phyloP scores from a whole-genome alignment of 805 yeast genomes.

The Candida yuanshanica region DNA sequence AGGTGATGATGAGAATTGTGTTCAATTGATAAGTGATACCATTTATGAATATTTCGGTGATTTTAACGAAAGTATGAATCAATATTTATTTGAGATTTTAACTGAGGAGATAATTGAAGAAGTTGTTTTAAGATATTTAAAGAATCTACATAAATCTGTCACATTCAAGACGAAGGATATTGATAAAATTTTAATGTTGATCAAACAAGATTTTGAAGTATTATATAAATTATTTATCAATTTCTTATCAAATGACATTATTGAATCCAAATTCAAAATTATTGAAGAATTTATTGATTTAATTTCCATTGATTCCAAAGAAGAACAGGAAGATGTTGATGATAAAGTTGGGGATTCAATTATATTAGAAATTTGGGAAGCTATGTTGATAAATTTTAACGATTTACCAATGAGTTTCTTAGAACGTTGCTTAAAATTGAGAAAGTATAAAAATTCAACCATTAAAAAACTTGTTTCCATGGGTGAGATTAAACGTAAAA shows the following conservation, averaged over 20 bases:
- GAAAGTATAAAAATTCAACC: conserved; percentile 3
- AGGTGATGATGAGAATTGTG: conserved; percentile 44
- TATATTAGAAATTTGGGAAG: conserved; percentile 9
- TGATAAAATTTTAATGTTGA: conserved; percentile 41
- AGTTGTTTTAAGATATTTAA: conserved; percentile 42
- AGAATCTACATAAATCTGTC: conserved; percentile 38
- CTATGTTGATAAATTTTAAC: conserved; percentile 5
- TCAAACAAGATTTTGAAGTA: conserved; percentile 55
- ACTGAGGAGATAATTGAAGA: conserved; percentile 50
- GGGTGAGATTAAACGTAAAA: conserved; percentile 7
- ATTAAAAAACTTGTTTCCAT: conserved; percentile 2
- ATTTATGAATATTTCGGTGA: conserved; percentile 71
- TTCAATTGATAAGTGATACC: conserved; percentile 63
- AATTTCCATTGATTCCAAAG: conserved; percentile 6
- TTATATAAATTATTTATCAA: conserved; percentile 49
- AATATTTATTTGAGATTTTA: conserved; percentile 48
- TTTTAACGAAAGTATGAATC: conserved; percentile 45
- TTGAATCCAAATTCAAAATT: conserved; percentile 47
- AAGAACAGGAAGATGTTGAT: conserved; percentile 4
- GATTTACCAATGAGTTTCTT: conserved; percentile 9
- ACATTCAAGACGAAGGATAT: conserved; percentile 34
- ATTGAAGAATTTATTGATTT: conserved; percentile 60
- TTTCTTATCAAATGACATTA: conserved; percentile 33
- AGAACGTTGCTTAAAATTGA: conserved; percentile 6
- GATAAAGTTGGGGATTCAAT: conserved; percentile 1